phyloP scores from a whole-genome alignment of 164 flowering plant species.

The Chimonanthus salicifolius region DNA sequence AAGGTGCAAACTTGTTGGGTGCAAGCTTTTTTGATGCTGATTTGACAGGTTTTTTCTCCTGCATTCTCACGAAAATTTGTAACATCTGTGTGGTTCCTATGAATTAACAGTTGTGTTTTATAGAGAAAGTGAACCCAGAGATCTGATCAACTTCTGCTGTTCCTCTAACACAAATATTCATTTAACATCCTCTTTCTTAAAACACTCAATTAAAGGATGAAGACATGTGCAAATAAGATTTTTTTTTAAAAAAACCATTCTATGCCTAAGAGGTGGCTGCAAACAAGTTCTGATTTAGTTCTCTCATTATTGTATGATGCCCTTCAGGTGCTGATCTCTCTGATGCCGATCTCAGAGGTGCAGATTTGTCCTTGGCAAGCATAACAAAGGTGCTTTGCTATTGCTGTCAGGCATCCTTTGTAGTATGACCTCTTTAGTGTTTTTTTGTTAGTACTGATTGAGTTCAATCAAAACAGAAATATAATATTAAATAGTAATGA shows the following conservation, averaged over 20 bases:
- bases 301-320: neutral
- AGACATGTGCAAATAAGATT: too few relatives aligned
- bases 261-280: too few relatives aligned
- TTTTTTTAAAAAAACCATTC: too few relatives aligned
- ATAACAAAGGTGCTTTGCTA: slow-evolving; percentile 59
- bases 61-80: neutral
- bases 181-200: too few relatives aligned
- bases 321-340: slow-evolving; percentile 85
- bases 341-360: slow-evolving; percentile 90
- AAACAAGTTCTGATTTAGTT: neutral
- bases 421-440: neutral
- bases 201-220: too few relatives aligned
- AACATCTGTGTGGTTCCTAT: too few relatives aligned
- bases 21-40: slow-evolving; percentile 99
- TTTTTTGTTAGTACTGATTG: too few relatives aligned
- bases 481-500: too few relatives aligned
- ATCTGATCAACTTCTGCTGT: neutral
- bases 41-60: slow-evolving; percentile 61
- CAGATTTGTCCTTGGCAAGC: slow-evolving; percentile 88
- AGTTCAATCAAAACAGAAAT: too few relatives aligned
- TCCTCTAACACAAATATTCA: too few relatives aligned
- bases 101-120: too few relatives aligned
- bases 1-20: slow-evolving; percentile 81
- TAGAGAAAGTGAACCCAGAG: neutral
- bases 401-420: neutral